Conservation (phyloP, 2,329 filamentous ascomycete genomes). For the Aspergillus phoenicis region DNA sequence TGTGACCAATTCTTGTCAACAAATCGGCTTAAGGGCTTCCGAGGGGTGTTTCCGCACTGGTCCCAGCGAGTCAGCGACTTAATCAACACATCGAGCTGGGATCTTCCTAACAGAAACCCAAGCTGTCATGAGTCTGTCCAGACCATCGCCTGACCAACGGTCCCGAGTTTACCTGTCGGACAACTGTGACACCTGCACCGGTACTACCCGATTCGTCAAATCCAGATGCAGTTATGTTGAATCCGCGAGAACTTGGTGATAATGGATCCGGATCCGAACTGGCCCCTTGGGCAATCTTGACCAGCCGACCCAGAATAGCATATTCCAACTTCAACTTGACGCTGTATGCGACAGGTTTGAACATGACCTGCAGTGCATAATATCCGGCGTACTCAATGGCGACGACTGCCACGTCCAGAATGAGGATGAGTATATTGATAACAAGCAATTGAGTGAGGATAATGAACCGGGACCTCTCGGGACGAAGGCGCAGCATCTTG, state of each 20-base stretch:
- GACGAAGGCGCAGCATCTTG: constrained; percentile 43
- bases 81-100: neutral
- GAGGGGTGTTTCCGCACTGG: neutral
- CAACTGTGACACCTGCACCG: neutral
- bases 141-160: neutral
- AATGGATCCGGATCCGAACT: neutral
- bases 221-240: neutral
- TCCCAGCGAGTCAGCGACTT: neutral
- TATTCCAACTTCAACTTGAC: constrained; percentile 57
- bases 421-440: constrained; percentile 51
- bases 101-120: neutral
- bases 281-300: constrained; percentile 21
- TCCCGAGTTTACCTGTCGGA: neutral
- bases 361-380: constrained; percentile 42
- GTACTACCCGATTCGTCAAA: neutral
- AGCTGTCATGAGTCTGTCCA: neutral
- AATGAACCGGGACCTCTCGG: constrained; percentile 17
- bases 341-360: constrained; percentile 43
- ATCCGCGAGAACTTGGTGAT: neutral
- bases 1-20: no score
- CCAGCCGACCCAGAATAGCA: constrained; percentile 53
- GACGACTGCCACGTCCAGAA: constrained; percentile 49
- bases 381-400: constrained; percentile 44
- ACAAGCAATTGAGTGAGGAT: constrained; percentile 53
- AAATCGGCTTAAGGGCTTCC: neutral